These are phyloP conservation scores for Cordyceps militaris DNA, from an alignment of 2,329 filamentous ascomycete genomes.

Conservation along the genomic window DNA sequence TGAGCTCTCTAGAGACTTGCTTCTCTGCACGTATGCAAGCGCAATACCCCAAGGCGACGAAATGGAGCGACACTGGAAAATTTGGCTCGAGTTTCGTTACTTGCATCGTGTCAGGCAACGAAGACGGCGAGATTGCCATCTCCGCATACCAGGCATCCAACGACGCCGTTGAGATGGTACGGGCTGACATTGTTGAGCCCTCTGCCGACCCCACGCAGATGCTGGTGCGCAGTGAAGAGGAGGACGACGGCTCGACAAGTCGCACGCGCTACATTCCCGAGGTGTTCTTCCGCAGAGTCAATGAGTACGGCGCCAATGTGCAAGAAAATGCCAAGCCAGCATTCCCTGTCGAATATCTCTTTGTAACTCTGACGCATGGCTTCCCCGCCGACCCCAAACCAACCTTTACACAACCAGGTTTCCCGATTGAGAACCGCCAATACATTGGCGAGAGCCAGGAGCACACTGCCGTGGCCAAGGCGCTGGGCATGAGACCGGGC, in stretches of 20 bases:
- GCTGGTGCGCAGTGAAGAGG: conserved; percentile 88
- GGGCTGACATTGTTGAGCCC: conserved; percentile 88
- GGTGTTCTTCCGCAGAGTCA: conserved; percentile 91
- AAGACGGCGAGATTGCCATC: conserved; percentile 79
- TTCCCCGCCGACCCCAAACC: conserved; percentile 79
- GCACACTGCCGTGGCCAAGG: conserved; percentile 57
- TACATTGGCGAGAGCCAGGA: conserved; percentile 82
- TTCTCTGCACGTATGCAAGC: conserved; percentile 87
- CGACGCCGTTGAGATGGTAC: conserved; percentile 92
- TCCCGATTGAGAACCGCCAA: conserved; percentile 89
- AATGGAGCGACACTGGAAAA: conserved; percentile 91
- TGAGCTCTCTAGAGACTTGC: conserved; percentile 84
- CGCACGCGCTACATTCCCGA: conserved; percentile 88
- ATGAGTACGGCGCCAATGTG: conserved; percentile 93
- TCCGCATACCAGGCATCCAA: conserved; percentile 94
- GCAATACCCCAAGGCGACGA: conserved; percentile 79
- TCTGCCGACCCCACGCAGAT: conserved; percentile 89
- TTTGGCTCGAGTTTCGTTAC: conserved; percentile 98
- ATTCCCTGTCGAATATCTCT: conserved; percentile 93
- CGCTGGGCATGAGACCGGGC: conserved; percentile 55
- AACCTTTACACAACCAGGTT: conserved; percentile 64
- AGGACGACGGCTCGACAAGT: conserved; percentile 63
- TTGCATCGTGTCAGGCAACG: conserved; percentile 90
- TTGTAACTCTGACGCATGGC: conserved; percentile 92
- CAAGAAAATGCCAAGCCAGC: conserved; percentile 95